Evolutionary conservation across 306 rosid species (phyloP).

Genomic region (Gynostemma pentaphyllum): DNA sequence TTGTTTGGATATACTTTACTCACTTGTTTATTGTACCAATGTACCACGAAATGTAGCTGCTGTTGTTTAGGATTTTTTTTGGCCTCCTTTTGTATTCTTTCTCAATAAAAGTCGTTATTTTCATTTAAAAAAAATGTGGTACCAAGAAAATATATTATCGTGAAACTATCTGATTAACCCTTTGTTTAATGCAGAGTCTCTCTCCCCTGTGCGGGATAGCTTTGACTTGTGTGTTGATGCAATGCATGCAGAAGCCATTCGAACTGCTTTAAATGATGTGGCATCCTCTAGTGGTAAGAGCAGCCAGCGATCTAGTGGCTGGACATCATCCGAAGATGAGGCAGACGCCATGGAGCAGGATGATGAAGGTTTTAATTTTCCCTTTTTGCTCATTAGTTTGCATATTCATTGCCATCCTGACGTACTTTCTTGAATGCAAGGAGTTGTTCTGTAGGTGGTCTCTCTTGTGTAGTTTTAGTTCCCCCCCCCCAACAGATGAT

Average conservation of each 20-base stretch:
- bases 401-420: background rate
- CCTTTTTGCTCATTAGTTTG: background rate
- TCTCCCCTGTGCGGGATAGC: slow-evolving; percentile 55
- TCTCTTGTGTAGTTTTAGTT: no score
- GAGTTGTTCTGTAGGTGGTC: no score
- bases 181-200: slow-evolving; percentile 39
- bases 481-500: no score
- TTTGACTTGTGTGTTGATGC: slow-evolving; percentile 50
- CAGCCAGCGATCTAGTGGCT: slow-evolving; percentile 39
- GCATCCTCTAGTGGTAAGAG: slow-evolving; percentile 60
- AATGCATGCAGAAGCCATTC: slow-evolving; percentile 64
- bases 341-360: slow-evolving; percentile 71
- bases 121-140: no score
- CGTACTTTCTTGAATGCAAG: background rate
- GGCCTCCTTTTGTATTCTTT: no score
- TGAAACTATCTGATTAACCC: no score
- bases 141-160: no score
- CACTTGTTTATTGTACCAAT: no score
- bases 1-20: no score
- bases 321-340: slow-evolving; percentile 95
- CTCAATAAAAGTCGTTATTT: no score
- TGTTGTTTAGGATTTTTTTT: no score
- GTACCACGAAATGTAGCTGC: no score
- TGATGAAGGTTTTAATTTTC: slow-evolving; percentile 49
- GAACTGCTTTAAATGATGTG: slow-evolving; percentile 65